Evolutionary conservation across 2,329 filamentous ascomycete species (phyloP), one percentile per base, ranked within the genome.

Genomic region (Trichoderma asperellum): DNA sequence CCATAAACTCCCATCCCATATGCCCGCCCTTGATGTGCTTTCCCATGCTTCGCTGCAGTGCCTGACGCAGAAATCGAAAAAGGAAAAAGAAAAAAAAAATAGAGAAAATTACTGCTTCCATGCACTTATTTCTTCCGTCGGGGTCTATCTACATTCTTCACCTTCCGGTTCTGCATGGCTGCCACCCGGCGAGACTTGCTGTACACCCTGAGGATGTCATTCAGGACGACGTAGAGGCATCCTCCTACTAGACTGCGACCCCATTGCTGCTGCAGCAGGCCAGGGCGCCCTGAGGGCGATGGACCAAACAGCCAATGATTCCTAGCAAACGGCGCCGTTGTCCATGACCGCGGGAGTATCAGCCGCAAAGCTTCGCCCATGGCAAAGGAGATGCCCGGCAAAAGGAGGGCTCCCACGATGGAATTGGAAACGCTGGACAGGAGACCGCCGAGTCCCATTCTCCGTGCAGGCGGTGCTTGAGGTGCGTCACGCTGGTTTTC

Each of bases 181-280:
- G 86, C 83, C 14, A 87, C 88, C 71, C 84, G 84, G 71, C 87
- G 83, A 77, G 89, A 89, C 79, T 91, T 91, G 72, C 85, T 84
- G 75, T 89, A 91, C 29, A 92, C 78, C 69, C 83, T 81, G 62
- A 90, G 81, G 2, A 83, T 83, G 74, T 92, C 89, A 78, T 95
- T 96, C 64, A 97, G 79, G 11, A 97, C 89, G 18, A 98, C 90
- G 75, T 95, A 97, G 24, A 97, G 81, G 77, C 93, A 96, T 0
- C 96, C 96, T 1, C 96, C 96, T 1, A 96, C 86, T 2, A 99
- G 83, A 75, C 92, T 97, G 68, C 96, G 86, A 0, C 94, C 96
- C 93, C 96, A 98, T 70, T 90, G 89, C 73, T 92, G 88, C 76
- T 96, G 92, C 37, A 99, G 79, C 32, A 98, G 83, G 0, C 92